Conservation (phyloP, 495 filamentous ascomycete species). For the Darksidea phi region DNA sequence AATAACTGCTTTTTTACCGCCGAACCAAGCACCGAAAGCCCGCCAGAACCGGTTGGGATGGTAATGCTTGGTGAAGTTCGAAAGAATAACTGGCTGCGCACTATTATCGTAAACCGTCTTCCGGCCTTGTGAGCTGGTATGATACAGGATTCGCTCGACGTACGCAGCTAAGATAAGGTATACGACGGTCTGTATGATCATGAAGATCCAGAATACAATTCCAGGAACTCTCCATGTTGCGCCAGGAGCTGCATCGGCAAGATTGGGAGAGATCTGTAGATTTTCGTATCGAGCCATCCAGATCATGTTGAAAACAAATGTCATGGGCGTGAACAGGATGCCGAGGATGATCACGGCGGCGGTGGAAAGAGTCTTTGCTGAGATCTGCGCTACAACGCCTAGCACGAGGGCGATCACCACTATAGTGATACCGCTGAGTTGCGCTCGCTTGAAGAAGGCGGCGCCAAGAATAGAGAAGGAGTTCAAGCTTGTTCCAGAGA, state of each 20-base stretch:
- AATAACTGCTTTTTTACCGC: slow-evolving; percentile 57
- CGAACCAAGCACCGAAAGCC: slow-evolving; percentile 46
- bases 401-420: slow-evolving; percentile 65
- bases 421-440: slow-evolving; percentile 70
- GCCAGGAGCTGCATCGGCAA: slow-evolving; percentile 56
- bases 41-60: slow-evolving; percentile 61
- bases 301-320: slow-evolving; percentile 70
- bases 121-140: slow-evolving; percentile 60
- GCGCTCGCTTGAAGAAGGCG: slow-evolving; percentile 72
- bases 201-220: slow-evolving; percentile 65
- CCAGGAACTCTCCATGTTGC: slow-evolving; percentile 63
- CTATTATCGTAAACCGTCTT: slow-evolving; percentile 45
- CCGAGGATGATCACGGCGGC: slow-evolving; percentile 61
- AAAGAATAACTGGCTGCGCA: slow-evolving; percentile 53
- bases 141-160: slow-evolving; percentile 71
- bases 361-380: slow-evolving; percentile 52
- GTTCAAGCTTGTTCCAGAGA: slow-evolving; percentile 62
- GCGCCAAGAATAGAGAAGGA: slow-evolving; percentile 70
- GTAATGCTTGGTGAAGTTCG: slow-evolving; percentile 72
- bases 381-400: slow-evolving; percentile 67
- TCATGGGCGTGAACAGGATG: slow-evolving; percentile 73
- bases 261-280: slow-evolving; percentile 53
- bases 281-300: slow-evolving; percentile 67
- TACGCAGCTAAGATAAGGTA: slow-evolving; percentile 70
- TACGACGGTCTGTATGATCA: slow-evolving; percentile 68